Percentiles rank a stretch among this genome's conserved stretches.
These are phyloP conservation scores for Kurtzmaniella quercitrusa DNA, from an alignment of 1,139 yeast species.

Conservation along the genomic window DNA sequence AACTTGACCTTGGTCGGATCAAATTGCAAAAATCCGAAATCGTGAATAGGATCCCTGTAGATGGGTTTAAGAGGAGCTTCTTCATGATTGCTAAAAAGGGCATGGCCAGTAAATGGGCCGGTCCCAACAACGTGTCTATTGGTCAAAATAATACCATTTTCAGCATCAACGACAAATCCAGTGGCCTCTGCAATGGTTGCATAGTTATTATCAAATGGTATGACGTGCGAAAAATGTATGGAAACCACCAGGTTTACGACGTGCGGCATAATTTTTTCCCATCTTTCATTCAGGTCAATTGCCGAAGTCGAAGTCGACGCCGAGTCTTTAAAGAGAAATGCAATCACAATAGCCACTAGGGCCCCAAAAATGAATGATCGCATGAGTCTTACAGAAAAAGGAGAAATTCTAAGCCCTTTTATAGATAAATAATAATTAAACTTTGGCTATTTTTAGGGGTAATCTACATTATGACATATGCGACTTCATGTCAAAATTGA, in stretches of 20 bases:
- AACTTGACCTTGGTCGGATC: constrained; percentile 70
- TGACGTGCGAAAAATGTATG: constrained; percentile 83
- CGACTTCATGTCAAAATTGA: too few relatives aligned
- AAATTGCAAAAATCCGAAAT: constrained; percentile 75
- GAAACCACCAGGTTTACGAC: constrained; percentile 89
- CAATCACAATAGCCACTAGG: neutral
- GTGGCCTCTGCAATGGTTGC: constrained; percentile 87
- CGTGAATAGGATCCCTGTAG: constrained; percentile 84
- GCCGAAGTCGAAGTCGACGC: neutral
- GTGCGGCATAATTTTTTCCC: constrained; percentile 80
- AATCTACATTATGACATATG: too few relatives aligned
- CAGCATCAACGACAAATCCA: constrained; percentile 86
- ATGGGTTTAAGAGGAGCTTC: constrained; percentile 84
- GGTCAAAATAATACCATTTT: constrained; percentile 77
- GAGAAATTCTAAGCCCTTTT: too few relatives aligned
- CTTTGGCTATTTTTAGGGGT: too few relatives aligned
- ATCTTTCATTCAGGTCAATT: constrained; percentile 17
- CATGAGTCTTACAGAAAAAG: too few relatives aligned
- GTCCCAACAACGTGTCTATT: constrained; percentile 95
- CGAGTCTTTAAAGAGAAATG: neutral
- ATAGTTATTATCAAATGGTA: constrained; percentile 80
- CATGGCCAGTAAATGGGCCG: constrained; percentile 89
- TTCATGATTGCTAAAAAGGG: constrained; percentile 91
- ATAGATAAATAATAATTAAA: too few relatives aligned
- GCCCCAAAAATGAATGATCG: too few relatives aligned